Evolutionary conservation across 164 flowering plant species (phyloP).

Genomic region (Vitis amurensis): DNA sequence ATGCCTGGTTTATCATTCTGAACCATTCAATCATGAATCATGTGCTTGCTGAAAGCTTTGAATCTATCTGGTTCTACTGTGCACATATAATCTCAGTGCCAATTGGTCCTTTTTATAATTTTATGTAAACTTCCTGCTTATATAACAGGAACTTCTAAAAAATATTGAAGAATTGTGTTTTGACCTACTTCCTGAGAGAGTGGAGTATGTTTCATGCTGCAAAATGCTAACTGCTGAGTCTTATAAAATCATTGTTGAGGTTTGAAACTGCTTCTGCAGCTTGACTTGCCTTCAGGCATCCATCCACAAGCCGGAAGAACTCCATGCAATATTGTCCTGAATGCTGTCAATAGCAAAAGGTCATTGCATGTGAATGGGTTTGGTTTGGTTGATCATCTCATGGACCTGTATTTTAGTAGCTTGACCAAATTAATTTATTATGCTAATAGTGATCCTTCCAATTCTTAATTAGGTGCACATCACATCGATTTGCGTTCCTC

Average conservation of each 20-base stretch:
- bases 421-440: no score
- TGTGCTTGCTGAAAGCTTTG: background rate
- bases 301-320: no score
- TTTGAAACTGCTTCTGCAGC: background rate
- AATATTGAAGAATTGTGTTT: no score
- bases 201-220: no score
- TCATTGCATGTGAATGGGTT: background rate
- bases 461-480: conserved; percentile 71
- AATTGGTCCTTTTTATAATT: background rate
- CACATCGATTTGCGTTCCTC: conserved; percentile 82
- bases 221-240: background rate
- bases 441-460: background rate
- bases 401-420: no score
- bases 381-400: background rate
- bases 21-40: background rate
- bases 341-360: background rate
- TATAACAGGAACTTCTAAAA: no score
- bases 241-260: background rate
- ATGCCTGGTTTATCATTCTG: no score
- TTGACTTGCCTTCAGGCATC: no score
- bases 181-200: no score
- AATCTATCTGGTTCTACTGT: background rate
- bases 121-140: background rate
- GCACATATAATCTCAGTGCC: background rate
- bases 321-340: no score